phyloP scores from a whole-genome alignment of 2,329 filamentous ascomycete genomes.

The Amphichorda felina region DNA sequence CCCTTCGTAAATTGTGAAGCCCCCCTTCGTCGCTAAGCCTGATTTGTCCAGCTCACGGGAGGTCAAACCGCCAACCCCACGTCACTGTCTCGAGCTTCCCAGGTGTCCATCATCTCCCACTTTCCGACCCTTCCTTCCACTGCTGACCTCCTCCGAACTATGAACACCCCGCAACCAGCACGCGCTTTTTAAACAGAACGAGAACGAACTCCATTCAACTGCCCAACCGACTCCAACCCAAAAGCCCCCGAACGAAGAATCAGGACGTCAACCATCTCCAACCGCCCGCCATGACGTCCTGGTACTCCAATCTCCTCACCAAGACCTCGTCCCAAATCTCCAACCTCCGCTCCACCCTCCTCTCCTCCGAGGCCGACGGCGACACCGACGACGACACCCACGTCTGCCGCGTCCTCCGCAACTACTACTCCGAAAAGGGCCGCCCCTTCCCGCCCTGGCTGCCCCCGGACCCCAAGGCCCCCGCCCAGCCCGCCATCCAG shows the following conservation, averaged over 20 bases:
- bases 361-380: conserved; percentile 53
- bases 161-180: too few relatives aligned
- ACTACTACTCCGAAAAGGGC: conserved; percentile 85
- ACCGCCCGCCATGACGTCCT: conserved; percentile 53
- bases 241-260: background rate
- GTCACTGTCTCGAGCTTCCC: too few relatives aligned
- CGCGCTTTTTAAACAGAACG: too few relatives aligned
- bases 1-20: too few relatives aligned
- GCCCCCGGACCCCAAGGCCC: conserved; percentile 68
- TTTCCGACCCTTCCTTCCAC: too few relatives aligned
- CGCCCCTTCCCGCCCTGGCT: conserved; percentile 77
- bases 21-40: too few relatives aligned
- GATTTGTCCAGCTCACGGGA: too few relatives aligned
- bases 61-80: too few relatives aligned
- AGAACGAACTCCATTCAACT: background rate
- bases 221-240: background rate
- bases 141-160: too few relatives aligned
- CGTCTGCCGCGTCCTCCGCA: conserved; percentile 83
- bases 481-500: conserved; percentile 28
- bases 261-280: background rate
- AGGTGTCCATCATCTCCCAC: too few relatives aligned
- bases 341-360: conserved; percentile 57
- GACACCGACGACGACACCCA: conserved; percentile 85
- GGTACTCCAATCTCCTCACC: conserved; percentile 64
- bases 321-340: conserved; percentile 55